Evolutionary conservation across 1,284 basidiomycete species (phyloP).

Genomic region (Apiotrichum porosum): DNA sequence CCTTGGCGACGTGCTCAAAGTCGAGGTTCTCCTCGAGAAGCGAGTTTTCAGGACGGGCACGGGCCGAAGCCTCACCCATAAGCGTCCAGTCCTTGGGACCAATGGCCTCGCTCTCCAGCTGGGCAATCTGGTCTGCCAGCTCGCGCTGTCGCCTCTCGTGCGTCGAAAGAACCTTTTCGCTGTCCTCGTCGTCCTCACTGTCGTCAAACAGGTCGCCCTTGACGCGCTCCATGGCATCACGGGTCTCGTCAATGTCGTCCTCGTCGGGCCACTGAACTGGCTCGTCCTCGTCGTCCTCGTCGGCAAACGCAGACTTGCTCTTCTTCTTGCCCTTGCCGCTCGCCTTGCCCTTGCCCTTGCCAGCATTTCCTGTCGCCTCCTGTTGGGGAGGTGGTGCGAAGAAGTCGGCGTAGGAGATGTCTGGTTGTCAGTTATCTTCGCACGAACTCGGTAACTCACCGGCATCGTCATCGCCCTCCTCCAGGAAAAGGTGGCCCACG

Average conservation of each 20-base stretch:
- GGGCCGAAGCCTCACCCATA: constrained; percentile 81
- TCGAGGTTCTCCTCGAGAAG: constrained; percentile 91
- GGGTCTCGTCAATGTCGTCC: constrained; percentile 30
- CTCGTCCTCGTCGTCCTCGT: constrained; percentile 34
- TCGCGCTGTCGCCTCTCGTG: constrained; percentile 54
- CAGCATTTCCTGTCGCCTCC: constrained; percentile 4
- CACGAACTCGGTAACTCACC: constrained; percentile 33
- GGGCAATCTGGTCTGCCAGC: constrained; percentile 53
- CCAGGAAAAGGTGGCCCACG: constrained; percentile 37
- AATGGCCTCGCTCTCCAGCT: constrained; percentile 55
- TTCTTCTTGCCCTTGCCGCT: constrained; percentile 43
- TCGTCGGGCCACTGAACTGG: constrained; percentile 28
- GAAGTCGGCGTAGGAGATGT: constrained; percentile 54
- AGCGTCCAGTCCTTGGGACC: constrained; percentile 79
- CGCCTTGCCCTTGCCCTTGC: constrained; percentile 33
- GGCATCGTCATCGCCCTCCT: constrained; percentile 45
- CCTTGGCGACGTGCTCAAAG: constrained; percentile 82
- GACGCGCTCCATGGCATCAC: constrained; percentile 51
- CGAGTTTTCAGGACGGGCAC: constrained; percentile 81
- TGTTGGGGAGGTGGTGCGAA: constrained; percentile 58
- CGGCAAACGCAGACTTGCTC: constrained; percentile 37
- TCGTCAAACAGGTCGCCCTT: constrained; percentile 55
- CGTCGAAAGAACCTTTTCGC: constrained; percentile 47
- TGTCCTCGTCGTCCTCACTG: constrained; percentile 47
- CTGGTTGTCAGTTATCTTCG: constrained; percentile 26